Conservation (phyloP, 345 rosid genomes). For the Populus pruinosa region DNA sequence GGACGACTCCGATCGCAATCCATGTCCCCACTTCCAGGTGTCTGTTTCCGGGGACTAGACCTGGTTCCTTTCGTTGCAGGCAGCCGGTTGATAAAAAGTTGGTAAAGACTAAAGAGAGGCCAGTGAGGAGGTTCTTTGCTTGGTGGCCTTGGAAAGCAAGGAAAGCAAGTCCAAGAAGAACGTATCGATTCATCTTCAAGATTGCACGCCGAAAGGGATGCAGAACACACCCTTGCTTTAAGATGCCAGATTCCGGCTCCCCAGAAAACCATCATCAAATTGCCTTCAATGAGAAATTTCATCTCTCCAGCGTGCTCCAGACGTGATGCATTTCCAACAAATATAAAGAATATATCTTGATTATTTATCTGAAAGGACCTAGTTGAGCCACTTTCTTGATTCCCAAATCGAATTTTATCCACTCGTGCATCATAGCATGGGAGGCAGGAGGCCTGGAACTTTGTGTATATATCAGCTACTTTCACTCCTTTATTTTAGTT, state of each 20-base stretch:
- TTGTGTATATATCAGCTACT: too few species aligned
- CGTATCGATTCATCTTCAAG: neutral
- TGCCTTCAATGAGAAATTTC: neutral
- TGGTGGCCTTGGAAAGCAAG: neutral
- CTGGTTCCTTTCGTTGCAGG: neutral
- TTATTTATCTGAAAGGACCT: too few species aligned
- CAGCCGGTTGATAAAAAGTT: conserved; percentile 3
- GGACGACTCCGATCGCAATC: too few species aligned
- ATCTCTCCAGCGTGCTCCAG: neutral
- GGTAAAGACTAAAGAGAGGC: neutral
- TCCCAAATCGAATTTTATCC: too few species aligned
- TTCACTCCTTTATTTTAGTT: too few species aligned
- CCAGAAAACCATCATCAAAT: neutral
- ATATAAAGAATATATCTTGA: too few species aligned
- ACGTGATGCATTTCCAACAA: neutral
- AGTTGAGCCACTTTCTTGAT: too few species aligned
- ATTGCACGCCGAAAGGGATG: conserved; percentile 4
- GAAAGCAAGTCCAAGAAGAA: neutral
- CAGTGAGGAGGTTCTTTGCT: conserved; percentile 9
- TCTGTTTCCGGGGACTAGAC: neutral
- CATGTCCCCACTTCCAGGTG: neutral
- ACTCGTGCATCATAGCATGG: neutral
- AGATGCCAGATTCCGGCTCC: too few species aligned
- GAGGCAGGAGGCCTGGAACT: neutral
- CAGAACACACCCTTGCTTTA: neutral